A percentile compares a stretch with the other conserved stretches of the same genome.
These are phyloP conservation scores for Penicillium sp. DNA, from an alignment of 2,329 filamentous ascomycete genomes.

Conservation along the genomic window DNA sequence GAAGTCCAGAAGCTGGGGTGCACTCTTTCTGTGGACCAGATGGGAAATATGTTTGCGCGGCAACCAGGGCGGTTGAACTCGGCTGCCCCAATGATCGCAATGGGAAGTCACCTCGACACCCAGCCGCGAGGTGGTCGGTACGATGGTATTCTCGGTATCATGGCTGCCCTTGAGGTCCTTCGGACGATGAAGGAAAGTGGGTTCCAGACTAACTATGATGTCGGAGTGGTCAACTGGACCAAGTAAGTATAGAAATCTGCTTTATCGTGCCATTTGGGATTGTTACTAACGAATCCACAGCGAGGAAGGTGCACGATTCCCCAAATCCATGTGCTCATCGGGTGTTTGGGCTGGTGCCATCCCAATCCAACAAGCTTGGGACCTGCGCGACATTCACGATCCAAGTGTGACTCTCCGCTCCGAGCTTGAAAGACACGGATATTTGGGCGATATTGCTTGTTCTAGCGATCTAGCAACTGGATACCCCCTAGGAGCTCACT, in stretches of 20 bases:
- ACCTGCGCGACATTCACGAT: constrained; percentile 56
- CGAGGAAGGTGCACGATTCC: constrained; percentile 75
- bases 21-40: constrained; percentile 61
- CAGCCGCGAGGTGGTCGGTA: constrained; percentile 50
- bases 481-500: constrained; percentile 68
- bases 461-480: constrained; percentile 42
- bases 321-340: constrained; percentile 67
- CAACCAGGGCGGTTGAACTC: constrained; percentile 18
- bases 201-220: constrained; percentile 63
- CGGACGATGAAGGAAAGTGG: constrained; percentile 62
- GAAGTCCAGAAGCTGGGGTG: constrained; percentile 61
- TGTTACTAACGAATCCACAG: constrained; percentile 35
- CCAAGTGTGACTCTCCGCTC: constrained; percentile 56
- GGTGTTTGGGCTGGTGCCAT: constrained; percentile 70
- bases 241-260: constrained; percentile 51
- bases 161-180: constrained; percentile 67
- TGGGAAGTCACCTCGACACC: constrained; percentile 45
- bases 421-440: constrained; percentile 66
- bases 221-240: constrained; percentile 63
- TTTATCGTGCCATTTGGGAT: background rate
- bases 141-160: constrained; percentile 70
- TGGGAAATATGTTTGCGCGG: constrained; percentile 42
- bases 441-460: constrained; percentile 56
- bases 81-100: constrained; percentile 33
- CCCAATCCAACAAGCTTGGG: constrained; percentile 57